Evolutionary conservation across 2,329 filamentous ascomycete species (phyloP), one percentile per base, ranked within the genome.

Genomic region (Aspergillus phoenicis): DNA sequence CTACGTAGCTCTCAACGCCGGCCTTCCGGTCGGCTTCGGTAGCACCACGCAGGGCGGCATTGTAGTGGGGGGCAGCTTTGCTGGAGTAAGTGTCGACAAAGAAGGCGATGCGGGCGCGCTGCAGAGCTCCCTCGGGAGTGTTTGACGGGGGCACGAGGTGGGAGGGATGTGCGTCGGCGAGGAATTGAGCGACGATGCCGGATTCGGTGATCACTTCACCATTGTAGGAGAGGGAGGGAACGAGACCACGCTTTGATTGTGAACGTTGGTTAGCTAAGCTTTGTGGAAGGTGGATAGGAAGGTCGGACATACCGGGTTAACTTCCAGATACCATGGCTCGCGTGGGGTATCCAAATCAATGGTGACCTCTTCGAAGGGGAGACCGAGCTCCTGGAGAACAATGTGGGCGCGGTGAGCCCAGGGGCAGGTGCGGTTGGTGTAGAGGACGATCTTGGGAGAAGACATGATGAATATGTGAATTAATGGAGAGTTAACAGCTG

Each of bases 341-440:
- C 91, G 86, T 0, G 91, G 91, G 8, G 77, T 83, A 66, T 78
- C 75, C 51, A 95, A 82, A 73, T 94, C 89, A 68, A 96, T 90
- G 60, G 87, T 85, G 62, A 90, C 87, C 66, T 91, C 87, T 60
- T 91, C 87, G 68, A 86, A 91, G 0, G 85, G 80, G 30, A 93
- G 71, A 10, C 82, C 82, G 11, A 90, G 83, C 71, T 92, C 90
- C 30, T 84, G 82, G 26, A 93, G 82, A 5, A 84, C 84, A 61
- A 92, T 91, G 68, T 93, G 88, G 1, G 86, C 89, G 38, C 91
- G 88, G 71, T 94, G 91, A 15, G 90, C 90, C 75, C 85, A 92
- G 22, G 89, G 89, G 73, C 89, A 93, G 53, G 66, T 55, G 67
- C 87, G 87, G 79, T 87, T 89, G 52, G 89, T 91, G 78, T 92